Evolutionary conservation across 1,139 yeast genomes (phyloP), one percentile per base, ranked within the genome.

Genomic region (Sugiyamaella pinicola): DNA sequence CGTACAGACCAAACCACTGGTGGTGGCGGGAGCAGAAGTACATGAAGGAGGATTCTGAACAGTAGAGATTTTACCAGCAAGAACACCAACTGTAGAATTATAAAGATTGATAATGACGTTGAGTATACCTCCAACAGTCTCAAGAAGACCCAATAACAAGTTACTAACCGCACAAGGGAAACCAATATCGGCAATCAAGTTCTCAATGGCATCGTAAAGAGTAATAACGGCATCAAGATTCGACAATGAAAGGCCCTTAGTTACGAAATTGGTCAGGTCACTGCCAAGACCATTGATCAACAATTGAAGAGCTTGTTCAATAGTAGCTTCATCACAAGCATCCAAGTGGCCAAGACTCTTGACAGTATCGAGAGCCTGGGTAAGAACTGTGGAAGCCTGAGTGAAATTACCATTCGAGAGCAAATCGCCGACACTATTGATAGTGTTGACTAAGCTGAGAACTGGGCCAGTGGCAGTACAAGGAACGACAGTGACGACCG

Each of bases 401-500:
- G 42, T n/a, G 24, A 28, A 45, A 33, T 45, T 42, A 4, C 49
- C 49, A 17, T 45, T 37, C 12, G 34, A 21, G 4, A 45, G 33
- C 9, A 45, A 24, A n/a, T 45, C 42, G n/a, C 49, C 49, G 35
- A 37, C 42, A 24, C 28, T 29, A 13, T 45, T 45, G 35, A 45
- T 45, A 6, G 42, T 45, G 26, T 38, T 45, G 35, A 45, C 49
- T 9, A 45, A 26, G 21, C 35, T 45, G 17, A 35, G 29, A 6
- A 45, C 42, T 2, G 26, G 33, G 15, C 49, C 49, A 15, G 43
- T 26, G 22, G 49, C 49, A 29, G 49, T 46, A 46, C 49, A 46
- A 10, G 42, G 37, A 4, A 35, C 49, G 17, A 28, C 49, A 13
- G 37, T 21, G 19, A 31, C 21, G 24, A 35, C 42, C 22, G 49